Conservation (phyloP, 176 grass and related monocot species). For the Oryza punctata region DNA sequence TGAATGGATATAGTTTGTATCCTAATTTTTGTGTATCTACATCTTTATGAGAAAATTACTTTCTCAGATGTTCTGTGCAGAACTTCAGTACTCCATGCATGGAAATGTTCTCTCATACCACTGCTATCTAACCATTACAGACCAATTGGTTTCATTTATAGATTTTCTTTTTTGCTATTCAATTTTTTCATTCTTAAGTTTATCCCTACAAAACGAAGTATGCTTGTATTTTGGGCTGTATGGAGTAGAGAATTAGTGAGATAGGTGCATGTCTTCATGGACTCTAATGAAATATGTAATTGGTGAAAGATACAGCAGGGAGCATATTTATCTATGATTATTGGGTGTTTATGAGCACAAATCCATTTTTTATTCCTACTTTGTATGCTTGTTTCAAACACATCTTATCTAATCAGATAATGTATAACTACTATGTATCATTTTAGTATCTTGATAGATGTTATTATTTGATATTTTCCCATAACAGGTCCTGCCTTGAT, state of each 20-base stretch:
- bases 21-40: background rate
- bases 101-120: slow-evolving; percentile 8
- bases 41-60: background rate
- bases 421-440: slow-evolving; percentile 14
- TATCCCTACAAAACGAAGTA: background rate
- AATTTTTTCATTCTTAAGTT: background rate
- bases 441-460: slow-evolving; percentile 24
- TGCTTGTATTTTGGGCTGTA: background rate
- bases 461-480: slow-evolving; percentile 13
- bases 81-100: background rate
- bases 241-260: background rate
- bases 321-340: background rate
- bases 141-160: background rate
- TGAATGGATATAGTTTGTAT: background rate
- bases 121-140: slow-evolving; percentile 1
- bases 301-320: background rate
- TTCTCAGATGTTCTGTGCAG: background rate
- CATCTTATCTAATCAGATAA: background rate
- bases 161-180: background rate
- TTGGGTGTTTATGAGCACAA: background rate
- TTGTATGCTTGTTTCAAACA: background rate
- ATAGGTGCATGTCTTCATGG: background rate
- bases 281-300: background rate
- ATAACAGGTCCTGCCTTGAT: slow-evolving; percentile 88
- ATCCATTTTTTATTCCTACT: slow-evolving; percentile 14